Base-by-base conservation (phyloP, 768 basidiomycete species). In the Leccinum ochraceum region DNA sequence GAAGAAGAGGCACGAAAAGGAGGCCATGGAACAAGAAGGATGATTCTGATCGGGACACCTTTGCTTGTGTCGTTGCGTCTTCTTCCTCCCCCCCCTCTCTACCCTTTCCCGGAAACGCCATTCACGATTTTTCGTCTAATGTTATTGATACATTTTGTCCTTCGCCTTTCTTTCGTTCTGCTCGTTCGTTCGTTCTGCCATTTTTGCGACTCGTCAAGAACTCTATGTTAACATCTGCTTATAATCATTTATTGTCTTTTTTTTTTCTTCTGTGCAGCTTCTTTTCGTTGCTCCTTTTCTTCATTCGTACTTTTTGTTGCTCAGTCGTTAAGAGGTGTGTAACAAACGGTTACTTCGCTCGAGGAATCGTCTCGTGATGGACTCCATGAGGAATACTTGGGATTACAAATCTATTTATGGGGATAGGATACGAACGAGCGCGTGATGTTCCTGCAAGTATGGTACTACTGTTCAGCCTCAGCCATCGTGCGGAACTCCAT, bases 1-100 rank as follows among this genome's bases (percentile, higher is more conserved):
- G 84, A 92, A 92, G 79, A 92, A 92, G 80, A 85, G 81, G 64
- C 80, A 84, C 62, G 90, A 92, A 74, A 85, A 85, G 67, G 90
- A 92, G 69, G 79, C 80, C 26, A 79, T 84, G 81, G 87, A 89
- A 66, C 79, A 82, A 64, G 86, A 87, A 42, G 63, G 54, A 0
- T 75, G 59, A 74, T 16, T 26, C 22, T 24, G 13, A 2, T 24
- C 3, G 14, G 24, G 10, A 10, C 20, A 13, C 22, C 8, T 39
- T 17, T 16, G 16, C 37, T 37, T 17, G 17, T 39, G 7, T 39
- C 39, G 39, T 17, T 17, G 39, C 37, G 3, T 16, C 37, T 39
- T 0, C 16, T 16, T 16, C 7, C 37, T 26, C 28, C 26, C 4
- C 26, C 26, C 28, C 13, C 14, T 42, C 42, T n/a, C n/a, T 44